Evolutionary conservation across 768 basidiomycete species (phyloP).

Genomic region (Plicaturopsis crispa): DNA sequence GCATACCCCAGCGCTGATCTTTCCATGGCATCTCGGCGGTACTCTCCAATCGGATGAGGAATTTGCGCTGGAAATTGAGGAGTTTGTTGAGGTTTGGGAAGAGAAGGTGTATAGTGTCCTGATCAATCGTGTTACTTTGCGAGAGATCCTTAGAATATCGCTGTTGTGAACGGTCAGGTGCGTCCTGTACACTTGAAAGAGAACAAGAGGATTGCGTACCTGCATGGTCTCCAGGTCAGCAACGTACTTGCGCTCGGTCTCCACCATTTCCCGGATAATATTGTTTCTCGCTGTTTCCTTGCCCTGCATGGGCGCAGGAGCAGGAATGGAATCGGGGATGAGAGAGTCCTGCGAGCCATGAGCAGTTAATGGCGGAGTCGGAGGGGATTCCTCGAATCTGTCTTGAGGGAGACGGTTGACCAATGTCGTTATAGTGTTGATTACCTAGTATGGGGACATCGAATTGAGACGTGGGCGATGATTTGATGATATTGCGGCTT

Average conservation of each 20-base stretch:
- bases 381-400: conserved; percentile 55
- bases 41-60: conserved; percentile 84
- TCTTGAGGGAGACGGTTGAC: conserved; percentile 69
- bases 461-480: conserved; percentile 3
- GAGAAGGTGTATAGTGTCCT: conserved; percentile 91
- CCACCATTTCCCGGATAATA: conserved; percentile 82
- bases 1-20: conserved; percentile 82
- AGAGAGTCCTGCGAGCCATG: conserved; percentile 58
- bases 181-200: conserved; percentile 4
- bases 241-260: conserved; percentile 95
- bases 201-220: conserved; percentile 37
- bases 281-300: conserved; percentile 67
- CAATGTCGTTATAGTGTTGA: conserved; percentile 81
- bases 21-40: conserved; percentile 78
- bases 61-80: conserved; percentile 92
- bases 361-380: conserved; percentile 48
- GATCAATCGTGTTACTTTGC: conserved; percentile 79
- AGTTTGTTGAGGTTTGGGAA: conserved; percentile 94
- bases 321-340: conserved; percentile 30
- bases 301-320: conserved; percentile 39
- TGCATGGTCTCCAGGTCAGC: conserved; percentile 96
- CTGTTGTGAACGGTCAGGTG: conserved; percentile 32
- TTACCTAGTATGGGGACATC: conserved; percentile 46
- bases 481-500: conserved; percentile 14
- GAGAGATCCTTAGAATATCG: conserved; percentile 84